These are phyloP conservation scores for Pythium brassicae DNA, from an alignment of 352 stramenopile species.

Conservation along the genomic window DNA sequence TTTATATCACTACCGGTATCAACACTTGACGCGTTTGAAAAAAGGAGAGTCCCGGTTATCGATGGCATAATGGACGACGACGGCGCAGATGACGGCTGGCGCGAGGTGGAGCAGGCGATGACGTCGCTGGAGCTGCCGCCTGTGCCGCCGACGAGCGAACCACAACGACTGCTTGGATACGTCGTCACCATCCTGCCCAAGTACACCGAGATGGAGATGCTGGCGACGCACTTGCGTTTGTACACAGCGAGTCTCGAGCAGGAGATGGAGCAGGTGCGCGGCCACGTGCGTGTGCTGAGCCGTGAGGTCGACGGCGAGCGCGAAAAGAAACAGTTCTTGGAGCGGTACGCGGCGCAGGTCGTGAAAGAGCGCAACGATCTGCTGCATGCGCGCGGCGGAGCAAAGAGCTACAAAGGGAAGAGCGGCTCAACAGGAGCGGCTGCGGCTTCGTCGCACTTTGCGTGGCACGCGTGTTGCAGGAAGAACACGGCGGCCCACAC, in stretches of 20 bases:
- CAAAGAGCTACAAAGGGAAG: conserved; percentile 35
- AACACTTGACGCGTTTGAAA: no score
- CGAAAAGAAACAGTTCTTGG: conserved; percentile 79
- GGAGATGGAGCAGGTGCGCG: conserved; percentile 69
- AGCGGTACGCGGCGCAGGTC: conserved; percentile 77
- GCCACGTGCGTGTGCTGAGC: conserved; percentile 49
- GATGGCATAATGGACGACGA: background rate
- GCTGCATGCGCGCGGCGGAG: conserved; percentile 46
- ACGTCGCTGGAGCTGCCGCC: conserved; percentile 45
- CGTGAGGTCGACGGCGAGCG: conserved; percentile 45
- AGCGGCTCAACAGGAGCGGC: background rate
- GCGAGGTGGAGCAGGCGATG: conserved; percentile 53
- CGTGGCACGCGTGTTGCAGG: conserved; percentile 82
- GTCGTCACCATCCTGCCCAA: conserved; percentile 69
- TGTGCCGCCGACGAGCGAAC: conserved; percentile 68
- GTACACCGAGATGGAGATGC: conserved; percentile 85
- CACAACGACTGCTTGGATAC: conserved; percentile 68
- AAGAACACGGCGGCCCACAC: conserved; percentile 58
- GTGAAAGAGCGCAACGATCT: conserved; percentile 84
- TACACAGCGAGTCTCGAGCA: conserved; percentile 69
- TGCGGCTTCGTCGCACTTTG: conserved; percentile 37
- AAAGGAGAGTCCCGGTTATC: no score
- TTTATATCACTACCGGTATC: no score
- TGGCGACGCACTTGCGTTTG: conserved; percentile 66
- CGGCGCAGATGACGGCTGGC: conserved; percentile 26